Conservation (phyloP, 2,329 filamentous ascomycete species). For the Didymella segeticola region DNA sequence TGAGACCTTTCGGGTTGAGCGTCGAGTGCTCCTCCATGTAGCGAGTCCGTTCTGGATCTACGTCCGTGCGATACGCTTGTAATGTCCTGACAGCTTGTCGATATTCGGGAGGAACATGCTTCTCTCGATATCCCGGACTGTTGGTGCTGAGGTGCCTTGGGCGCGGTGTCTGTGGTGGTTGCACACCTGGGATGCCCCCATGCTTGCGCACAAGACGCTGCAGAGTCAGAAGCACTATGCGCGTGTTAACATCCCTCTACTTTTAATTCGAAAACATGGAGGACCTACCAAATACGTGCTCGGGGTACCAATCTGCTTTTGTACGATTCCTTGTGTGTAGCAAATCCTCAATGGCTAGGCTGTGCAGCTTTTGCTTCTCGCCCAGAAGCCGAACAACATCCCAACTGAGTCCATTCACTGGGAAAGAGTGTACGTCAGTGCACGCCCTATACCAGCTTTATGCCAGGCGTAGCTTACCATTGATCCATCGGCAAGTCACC, state of each 20-base stretch:
- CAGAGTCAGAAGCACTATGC: constrained; percentile 70
- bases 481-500: constrained; percentile 87
- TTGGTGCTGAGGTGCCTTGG: constrained; percentile 34
- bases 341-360: constrained; percentile 84
- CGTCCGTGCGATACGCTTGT: constrained; percentile 82
- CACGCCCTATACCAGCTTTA: not conserved
- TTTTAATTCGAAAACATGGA: not conserved
- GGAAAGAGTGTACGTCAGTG: not conserved
- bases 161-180: constrained; percentile 28
- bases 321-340: constrained; percentile 85
- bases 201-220: constrained; percentile 73
- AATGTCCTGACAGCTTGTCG: constrained; percentile 65
- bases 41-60: constrained; percentile 79
- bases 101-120: constrained; percentile 13
- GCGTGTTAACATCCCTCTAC: not conserved
- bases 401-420: constrained; percentile 86
- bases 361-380: constrained; percentile 77
- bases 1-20: constrained; percentile 70
- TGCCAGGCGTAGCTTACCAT: constrained; percentile 66
- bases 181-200: constrained; percentile 50
- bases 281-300: constrained; percentile 65
- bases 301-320: constrained; percentile 84
- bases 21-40: constrained; percentile 88
- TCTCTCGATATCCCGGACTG: constrained; percentile 10
- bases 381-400: constrained; percentile 85